These are phyloP conservation scores for Paraleonurus japonicus DNA, from an alignment of 257 asterid species.

Conservation along the genomic window DNA sequence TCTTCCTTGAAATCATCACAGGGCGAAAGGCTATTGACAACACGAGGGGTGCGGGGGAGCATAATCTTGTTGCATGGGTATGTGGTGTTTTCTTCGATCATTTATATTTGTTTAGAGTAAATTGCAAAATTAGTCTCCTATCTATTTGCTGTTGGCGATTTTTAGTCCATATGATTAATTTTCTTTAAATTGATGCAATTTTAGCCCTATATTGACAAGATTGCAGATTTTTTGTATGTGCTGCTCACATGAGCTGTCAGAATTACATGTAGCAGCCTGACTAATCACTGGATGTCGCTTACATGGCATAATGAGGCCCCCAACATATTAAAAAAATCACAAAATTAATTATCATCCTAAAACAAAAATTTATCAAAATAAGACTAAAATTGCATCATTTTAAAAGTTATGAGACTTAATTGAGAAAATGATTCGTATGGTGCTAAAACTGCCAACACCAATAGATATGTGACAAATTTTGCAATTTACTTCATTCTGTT, in stretches of 20 bases:
- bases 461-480: neutral
- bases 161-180: no score
- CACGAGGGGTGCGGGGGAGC: constrained; percentile 59
- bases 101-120: neutral
- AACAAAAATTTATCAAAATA: no score
- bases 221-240: neutral
- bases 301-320: neutral
- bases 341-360: neutral
- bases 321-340: neutral
- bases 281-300: no score
- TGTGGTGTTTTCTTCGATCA: constrained; percentile 1
- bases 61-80: constrained; percentile 94
- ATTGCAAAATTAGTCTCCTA: neutral
- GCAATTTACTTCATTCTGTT: neutral
- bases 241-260: neutral
- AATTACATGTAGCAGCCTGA: neutral
- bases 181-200: no score
- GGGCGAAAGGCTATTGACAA: constrained; percentile 90
- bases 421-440: neutral
- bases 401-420: no score
- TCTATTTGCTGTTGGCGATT: neutral
- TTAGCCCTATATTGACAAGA: no score
- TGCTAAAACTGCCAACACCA: neutral
- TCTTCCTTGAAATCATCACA: constrained; percentile 81
- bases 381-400: no score